Conservation (phyloP, 495 filamentous ascomycete species). For the Bathelium albidoporum region DNA sequence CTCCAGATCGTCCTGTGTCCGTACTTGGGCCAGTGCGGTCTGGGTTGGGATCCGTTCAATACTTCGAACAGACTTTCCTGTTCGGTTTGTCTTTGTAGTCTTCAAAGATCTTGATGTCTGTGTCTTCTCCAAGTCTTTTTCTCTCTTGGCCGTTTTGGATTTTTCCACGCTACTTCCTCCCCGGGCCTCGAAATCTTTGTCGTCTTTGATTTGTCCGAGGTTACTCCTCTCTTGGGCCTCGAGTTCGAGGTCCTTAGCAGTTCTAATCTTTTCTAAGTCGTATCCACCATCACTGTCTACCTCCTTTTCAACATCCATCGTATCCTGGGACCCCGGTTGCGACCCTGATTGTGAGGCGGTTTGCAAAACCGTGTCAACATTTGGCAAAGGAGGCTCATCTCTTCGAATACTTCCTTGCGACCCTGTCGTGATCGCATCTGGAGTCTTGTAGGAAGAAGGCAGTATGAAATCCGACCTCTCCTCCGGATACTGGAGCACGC, state of each 20-base stretch:
- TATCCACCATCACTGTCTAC: neutral
- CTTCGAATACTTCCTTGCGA: neutral
- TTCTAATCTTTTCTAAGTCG: neutral
- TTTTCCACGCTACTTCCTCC: neutral
- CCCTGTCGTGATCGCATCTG: conserved; percentile 17
- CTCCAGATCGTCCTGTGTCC: conserved; percentile 21
- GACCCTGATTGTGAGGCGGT: conserved; percentile 9
- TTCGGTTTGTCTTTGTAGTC: neutral
- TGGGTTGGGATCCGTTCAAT: conserved; percentile 11
- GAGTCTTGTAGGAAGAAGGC: conserved; percentile 33
- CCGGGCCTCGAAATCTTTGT: neutral
- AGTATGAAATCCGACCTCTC: conserved; percentile 17
- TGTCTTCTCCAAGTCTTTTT: neutral
- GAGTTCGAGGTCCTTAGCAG: neutral
- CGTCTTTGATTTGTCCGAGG: neutral
- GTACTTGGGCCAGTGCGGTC: conserved; percentile 10
- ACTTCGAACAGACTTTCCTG: neutral
- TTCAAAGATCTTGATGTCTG: neutral
- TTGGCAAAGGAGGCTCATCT: neutral
- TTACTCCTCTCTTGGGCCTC: neutral
- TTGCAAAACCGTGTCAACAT: conserved; percentile 19
- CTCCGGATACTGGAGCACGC: conserved; percentile 19
- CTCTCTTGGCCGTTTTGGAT: neutral
- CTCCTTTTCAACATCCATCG: neutral
- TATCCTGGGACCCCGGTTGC: neutral